Percentiles rank a stretch among this genome's conserved stretches.
These are phyloP conservation scores for Aspergillus felis DNA, from an alignment of 2,329 filamentous ascomycete species.

Conservation along the genomic window DNA sequence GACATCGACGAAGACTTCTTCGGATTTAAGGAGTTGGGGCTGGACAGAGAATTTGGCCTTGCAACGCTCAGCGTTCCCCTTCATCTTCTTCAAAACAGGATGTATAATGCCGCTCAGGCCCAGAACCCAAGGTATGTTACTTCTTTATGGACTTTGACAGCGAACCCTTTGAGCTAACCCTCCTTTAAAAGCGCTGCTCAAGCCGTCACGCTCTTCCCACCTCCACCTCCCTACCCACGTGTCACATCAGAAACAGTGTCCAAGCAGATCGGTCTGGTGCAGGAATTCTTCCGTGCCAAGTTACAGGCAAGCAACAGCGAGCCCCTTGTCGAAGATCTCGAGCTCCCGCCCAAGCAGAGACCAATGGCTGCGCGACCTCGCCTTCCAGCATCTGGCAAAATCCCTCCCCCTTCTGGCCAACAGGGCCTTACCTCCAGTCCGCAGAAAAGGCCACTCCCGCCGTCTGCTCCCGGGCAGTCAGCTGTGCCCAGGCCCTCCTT, in stretches of 20 bases:
- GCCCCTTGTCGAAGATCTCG: slow-evolving; percentile 87
- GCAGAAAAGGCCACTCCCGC: slow-evolving; percentile 37
- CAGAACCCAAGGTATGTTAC: slow-evolving; percentile 58
- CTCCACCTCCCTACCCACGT: slow-evolving; percentile 67
- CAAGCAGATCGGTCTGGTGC: slow-evolving; percentile 79
- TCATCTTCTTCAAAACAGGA: slow-evolving; percentile 86
- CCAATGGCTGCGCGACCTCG: slow-evolving; percentile 41
- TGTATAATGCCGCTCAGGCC: slow-evolving; percentile 78
- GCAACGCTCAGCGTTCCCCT: slow-evolving; percentile 86
- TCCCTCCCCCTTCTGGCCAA: slow-evolving; percentile 32
- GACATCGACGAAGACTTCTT: slow-evolving; percentile 99
- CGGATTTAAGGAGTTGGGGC: slow-evolving; percentile 89
- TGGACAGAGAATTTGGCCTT: slow-evolving; percentile 86
- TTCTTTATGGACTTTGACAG: neutral
- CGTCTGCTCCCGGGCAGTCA: slow-evolving; percentile 19
- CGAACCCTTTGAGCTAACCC: slow-evolving; percentile 4
- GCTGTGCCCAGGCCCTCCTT: slow-evolving; percentile 23
- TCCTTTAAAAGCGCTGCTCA: slow-evolving; percentile 26
- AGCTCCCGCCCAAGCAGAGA: slow-evolving; percentile 87
- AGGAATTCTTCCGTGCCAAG: slow-evolving; percentile 87
- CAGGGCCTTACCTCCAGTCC: slow-evolving; percentile 35
- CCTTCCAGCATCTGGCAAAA: slow-evolving; percentile 46
- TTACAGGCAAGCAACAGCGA: slow-evolving; percentile 78
- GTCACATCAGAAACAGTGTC: slow-evolving; percentile 75
- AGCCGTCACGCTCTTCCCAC: slow-evolving; percentile 57